Base-by-base conservation (phyloP, 768 basidiomycete species). In the Trametes sanguinea region DNA sequence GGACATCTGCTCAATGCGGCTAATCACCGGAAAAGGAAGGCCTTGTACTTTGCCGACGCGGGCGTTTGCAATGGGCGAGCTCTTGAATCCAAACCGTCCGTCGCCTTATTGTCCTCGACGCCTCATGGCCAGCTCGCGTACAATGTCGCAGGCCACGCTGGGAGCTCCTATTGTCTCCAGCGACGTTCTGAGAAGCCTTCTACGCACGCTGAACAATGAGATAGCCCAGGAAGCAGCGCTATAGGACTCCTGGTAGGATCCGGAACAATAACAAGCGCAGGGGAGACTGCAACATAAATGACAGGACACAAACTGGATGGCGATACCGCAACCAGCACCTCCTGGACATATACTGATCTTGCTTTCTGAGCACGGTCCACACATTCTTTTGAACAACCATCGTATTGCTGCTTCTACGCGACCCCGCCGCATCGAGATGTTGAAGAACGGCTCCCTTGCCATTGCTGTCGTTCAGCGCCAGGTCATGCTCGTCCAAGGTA, bases 401-500 rank as follows among this genome's bases (percentile, higher is more conserved):
- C 52, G 27, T 40, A 35, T 11, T 11, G 35, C 22, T 40, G 29
- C 11, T 17, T 6, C 17, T 30, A 3, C 52, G 14, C 17, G 1
- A 6, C 32, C 39, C 22, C 5, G 16, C 42, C 11, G 27, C 50
- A n/a, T 33, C 44, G 27, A 27, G 14, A 68, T 68, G 67, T 58
- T 71, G 65, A 62, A 65, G 46, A 62, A 83, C 69, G 85, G 88
- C 54, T 80, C 83, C 43, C 75, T 89, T 61, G 89, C 87, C 54
- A 81, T 90, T 59, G 89, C 89, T 22, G 69, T 89, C 60, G 85
- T 90, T 48, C 84, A 85, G 65, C 84, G 82, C 67, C 83, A 85
- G 70, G 84, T 90, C 37, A 83, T 82, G 78, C 71, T 90, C 62
- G 84, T 89, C 29, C 85, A 87, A 83, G 83, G 89, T 87, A 67